Conservation (phyloP, 495 filamentous ascomycete genomes). For the Penicillium steckii region DNA sequence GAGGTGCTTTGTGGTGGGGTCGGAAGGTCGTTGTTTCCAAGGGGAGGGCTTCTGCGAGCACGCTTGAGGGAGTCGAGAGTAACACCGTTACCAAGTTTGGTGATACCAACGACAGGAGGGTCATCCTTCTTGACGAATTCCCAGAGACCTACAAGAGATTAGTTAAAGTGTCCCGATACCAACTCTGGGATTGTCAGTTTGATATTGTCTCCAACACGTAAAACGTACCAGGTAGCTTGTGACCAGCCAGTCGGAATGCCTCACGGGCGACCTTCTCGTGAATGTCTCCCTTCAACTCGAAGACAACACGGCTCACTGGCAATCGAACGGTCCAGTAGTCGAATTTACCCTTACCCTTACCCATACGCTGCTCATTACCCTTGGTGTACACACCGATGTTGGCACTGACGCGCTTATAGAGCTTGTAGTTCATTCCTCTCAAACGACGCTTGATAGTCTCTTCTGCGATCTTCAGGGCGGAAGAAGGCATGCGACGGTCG, state of each 20-base stretch:
- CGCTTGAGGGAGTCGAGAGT: slow-evolving; percentile 78
- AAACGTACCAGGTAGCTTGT: slow-evolving; percentile 89
- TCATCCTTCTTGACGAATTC: slow-evolving; percentile 96
- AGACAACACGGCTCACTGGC: slow-evolving; percentile 81
- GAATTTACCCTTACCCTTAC: slow-evolving; percentile 96
- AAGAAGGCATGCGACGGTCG: slow-evolving; percentile 84
- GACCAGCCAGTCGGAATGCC: slow-evolving; percentile 89
- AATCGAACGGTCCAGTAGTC: slow-evolving; percentile 93
- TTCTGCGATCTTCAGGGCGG: slow-evolving; percentile 82
- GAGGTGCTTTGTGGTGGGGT: slow-evolving; percentile 37
- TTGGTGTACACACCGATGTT: slow-evolving; percentile 94
- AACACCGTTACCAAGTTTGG: slow-evolving; percentile 80
- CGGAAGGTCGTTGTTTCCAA: slow-evolving; percentile 34
- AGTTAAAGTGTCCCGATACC: slow-evolving; percentile 11
- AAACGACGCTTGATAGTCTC: slow-evolving; percentile 87
- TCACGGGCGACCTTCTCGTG: slow-evolving; percentile 95
- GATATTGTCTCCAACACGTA: slow-evolving; percentile 1
- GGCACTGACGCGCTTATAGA: slow-evolving; percentile 87
- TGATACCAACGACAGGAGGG: slow-evolving; percentile 84
- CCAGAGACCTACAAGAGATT: slow-evolving; percentile 67
- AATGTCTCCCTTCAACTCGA: slow-evolving; percentile 86
- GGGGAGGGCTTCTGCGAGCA: slow-evolving; percentile 65
- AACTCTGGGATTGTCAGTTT: not conserved
- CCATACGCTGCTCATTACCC: slow-evolving; percentile 97
- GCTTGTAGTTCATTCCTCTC: slow-evolving; percentile 85